A percentile compares a stretch with the other conserved stretches of the same genome.
phyloP scores from a whole-genome alignment of 1,284 basidiomycete species.

The Pascua sp. region DNA sequence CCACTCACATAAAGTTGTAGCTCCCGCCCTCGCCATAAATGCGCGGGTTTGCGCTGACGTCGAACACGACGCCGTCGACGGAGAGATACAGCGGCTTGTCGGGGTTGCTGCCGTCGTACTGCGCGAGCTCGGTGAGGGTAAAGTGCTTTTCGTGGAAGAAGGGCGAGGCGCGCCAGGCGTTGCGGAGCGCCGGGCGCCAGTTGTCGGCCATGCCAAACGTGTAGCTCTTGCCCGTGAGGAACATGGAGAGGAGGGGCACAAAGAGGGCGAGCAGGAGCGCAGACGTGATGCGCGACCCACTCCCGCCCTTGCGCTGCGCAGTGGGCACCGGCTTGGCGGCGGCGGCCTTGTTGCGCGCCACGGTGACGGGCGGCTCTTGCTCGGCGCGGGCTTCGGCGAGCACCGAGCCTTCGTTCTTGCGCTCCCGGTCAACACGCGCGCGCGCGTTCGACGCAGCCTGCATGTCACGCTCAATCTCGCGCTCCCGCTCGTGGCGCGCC shows the following conservation, averaged over 20 bases:
- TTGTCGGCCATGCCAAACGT: constrained; percentile 27
- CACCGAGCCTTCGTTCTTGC: no score
- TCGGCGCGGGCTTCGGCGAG: no score
- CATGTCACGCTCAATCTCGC: no score
- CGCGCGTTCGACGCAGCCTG: no score
- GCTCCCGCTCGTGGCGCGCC: no score
- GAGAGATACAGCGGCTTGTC: constrained; percentile 78
- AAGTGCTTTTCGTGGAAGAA: constrained; percentile 20
- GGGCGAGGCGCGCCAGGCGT: constrained; percentile 5
- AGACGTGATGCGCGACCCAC: constrained; percentile 7
- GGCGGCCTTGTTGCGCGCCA: not conserved
- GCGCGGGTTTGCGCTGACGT: constrained; percentile 45
- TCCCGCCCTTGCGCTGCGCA: not conserved
- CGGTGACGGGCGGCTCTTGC: no score
- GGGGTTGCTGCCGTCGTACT: constrained; percentile 70
- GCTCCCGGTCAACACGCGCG: no score
- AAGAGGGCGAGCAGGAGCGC: constrained; percentile 31
- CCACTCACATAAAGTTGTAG: constrained; percentile 50
- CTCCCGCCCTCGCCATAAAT: constrained; percentile 49
- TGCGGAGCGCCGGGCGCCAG: not conserved
- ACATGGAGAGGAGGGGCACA: constrained; percentile 38
- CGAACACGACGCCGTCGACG: constrained; percentile 69
- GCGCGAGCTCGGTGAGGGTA: constrained; percentile 54
- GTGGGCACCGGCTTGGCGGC: not conserved
- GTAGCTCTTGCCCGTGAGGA: constrained; percentile 33